These are phyloP conservation scores for Auriscalpium orientale DNA, from an alignment of 768 basidiomycete genomes.

Conservation along the genomic window DNA sequence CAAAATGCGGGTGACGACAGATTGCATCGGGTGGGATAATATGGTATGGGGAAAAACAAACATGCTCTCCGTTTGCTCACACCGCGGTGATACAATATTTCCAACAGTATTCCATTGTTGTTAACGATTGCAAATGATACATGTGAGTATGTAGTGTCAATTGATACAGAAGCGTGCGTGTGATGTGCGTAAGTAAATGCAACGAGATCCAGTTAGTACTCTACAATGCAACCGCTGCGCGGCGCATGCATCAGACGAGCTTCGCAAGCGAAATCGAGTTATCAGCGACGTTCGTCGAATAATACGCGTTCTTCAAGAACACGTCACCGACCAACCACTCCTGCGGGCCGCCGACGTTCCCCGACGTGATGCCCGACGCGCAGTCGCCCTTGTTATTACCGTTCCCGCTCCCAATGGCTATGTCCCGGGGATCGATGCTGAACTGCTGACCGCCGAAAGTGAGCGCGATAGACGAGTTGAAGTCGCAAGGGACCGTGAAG, in stretches of 20 bases:
- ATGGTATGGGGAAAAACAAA: too few species aligned
- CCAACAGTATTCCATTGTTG: neutral
- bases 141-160: too few species aligned
- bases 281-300: conserved; percentile 51
- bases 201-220: too few species aligned
- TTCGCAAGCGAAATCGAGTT: conserved; percentile 57
- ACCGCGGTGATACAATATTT: too few species aligned
- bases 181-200: too few species aligned
- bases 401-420: conserved; percentile 42
- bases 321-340: conserved; percentile 73
- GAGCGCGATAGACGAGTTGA: conserved; percentile 43
- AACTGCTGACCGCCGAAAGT: conserved; percentile 53
- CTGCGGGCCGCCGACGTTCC: conserved; percentile 46
- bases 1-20: too few species aligned
- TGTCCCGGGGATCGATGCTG: conserved; percentile 56
- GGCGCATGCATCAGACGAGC: conserved; percentile 24
- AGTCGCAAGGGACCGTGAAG: conserved; percentile 62
- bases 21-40: too few species aligned
- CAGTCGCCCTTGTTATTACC: conserved; percentile 50
- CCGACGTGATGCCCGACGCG: conserved; percentile 60
- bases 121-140: neutral
- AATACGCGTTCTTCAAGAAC: conserved; percentile 73
- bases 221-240: too few species aligned
- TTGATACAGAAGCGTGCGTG: too few species aligned
- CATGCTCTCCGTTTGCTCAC: too few species aligned